phyloP scores from a whole-genome alignment of 2,329 filamentous ascomycete species.

The Pseudogymnoascus sp. region DNA sequence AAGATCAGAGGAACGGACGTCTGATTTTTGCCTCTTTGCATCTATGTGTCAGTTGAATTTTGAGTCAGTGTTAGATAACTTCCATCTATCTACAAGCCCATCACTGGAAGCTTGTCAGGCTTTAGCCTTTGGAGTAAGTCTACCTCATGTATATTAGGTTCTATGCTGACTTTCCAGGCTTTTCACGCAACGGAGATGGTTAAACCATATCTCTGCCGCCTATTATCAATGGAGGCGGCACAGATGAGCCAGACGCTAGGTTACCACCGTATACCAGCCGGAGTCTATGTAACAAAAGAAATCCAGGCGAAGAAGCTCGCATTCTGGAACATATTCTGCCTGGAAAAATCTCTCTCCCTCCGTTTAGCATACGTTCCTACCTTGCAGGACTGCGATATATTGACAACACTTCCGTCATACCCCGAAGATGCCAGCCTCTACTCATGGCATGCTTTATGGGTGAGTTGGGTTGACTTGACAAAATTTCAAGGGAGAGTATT shows the following conservation, averaged over 20 bases:
- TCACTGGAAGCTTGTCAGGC: neutral
- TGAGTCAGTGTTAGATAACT: neutral
- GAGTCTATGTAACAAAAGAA: slow-evolving; percentile 1
- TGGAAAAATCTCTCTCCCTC: slow-evolving; percentile 13
- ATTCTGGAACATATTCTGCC: slow-evolving; percentile 14
- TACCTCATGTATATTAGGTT: neutral
- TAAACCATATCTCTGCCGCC: slow-evolving; percentile 3
- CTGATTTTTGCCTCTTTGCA: neutral
- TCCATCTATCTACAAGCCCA: neutral
- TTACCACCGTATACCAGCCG: slow-evolving; percentile 8
- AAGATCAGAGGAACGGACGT: neutral
- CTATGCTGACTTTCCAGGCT: neutral
- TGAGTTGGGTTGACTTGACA: slow-evolving; percentile 12
- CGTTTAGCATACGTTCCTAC: slow-evolving; percentile 12
- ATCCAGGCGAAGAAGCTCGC: slow-evolving; percentile 4
- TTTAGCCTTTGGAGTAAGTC: neutral
- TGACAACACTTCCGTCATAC: slow-evolving; percentile 3
- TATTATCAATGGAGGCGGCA: slow-evolving; percentile 7
- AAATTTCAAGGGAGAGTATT: slow-evolving; percentile 12
- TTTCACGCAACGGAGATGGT: slow-evolving; percentile 3
- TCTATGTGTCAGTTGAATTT: neutral
- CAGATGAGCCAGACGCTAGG: slow-evolving; percentile 9
- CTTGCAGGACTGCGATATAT: slow-evolving; percentile 16
- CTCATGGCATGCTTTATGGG: slow-evolving; percentile 12
- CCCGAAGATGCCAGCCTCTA: slow-evolving; percentile 6